Evolutionary conservation across 2,329 filamentous ascomycete species (phyloP).

Genomic region (Alternaria viburni): DNA sequence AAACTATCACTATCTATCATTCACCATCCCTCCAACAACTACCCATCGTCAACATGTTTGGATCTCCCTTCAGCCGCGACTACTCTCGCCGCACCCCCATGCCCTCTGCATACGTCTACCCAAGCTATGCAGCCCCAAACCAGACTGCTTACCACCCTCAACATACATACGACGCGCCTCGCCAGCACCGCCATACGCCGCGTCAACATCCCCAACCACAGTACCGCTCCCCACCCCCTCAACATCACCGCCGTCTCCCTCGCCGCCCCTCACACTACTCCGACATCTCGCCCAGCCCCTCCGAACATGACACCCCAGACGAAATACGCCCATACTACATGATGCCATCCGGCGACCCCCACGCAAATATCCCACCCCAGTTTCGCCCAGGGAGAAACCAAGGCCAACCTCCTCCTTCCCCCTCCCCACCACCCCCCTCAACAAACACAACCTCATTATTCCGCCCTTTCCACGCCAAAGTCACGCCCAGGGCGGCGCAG

Average conservation of each 20-base stretch:
- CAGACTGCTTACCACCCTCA: not conserved
- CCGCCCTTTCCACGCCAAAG: not conserved
- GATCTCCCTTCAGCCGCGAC: not conserved
- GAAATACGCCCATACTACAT: not conserved
- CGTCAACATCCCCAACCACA: not conserved
- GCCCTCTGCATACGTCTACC: not conserved
- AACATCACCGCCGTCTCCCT: too few species aligned
- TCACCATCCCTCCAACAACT: not conserved
- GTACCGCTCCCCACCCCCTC: not conserved
- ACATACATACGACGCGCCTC: not conserved
- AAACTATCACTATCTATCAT: not conserved
- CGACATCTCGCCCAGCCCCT: not conserved
- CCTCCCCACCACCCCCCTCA: not conserved
- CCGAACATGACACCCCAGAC: not conserved
- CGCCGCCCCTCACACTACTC: not conserved
- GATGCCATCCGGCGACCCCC: not conserved
- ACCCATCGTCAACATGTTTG: conserved; percentile 5
- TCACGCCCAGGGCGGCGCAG: not conserved
- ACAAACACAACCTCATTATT: not conserved
- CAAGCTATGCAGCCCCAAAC: not conserved
- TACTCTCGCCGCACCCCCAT: conserved; percentile 4
- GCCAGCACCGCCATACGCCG: not conserved
- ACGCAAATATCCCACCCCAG: not conserved
- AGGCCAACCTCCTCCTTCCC: not conserved
- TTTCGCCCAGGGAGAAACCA: not conserved